Evolutionary conservation across 1,284 basidiomycete species (phyloP), one percentile per base, ranked within the genome.

Genomic region (Fomitopsis palustris): DNA sequence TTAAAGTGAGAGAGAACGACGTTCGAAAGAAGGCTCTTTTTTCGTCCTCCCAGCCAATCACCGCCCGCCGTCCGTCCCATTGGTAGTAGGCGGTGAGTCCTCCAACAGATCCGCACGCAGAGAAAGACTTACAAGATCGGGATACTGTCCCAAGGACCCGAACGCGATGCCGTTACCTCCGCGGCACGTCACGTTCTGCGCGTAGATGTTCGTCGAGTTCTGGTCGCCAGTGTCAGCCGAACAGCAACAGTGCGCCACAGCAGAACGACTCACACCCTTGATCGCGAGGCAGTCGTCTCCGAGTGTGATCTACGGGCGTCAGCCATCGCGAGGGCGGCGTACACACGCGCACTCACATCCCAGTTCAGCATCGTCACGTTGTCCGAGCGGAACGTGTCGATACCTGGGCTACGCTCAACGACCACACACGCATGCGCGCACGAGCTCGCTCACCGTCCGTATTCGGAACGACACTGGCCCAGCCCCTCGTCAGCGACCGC

Each of bases 261-360:
- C 17, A 51, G 14, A n/a, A 75, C 8, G 17, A 38, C 59, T 31
- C 65, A 84, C 82, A 4, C 83, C 83, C 72, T 87, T 87, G 71
- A 87, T 81, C 2, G 84, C 84, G 4, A 87, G 70, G 64, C 84
- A 87, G 66, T 88, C 86, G 64, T 87, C 87, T 16, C 86, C 84
- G 58, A 77, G 80, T 21, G 82, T 86, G 14, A 85, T 71, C 74
- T 75, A 10, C 19, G 35, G 45, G 3, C 49, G 19, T 52, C 17
- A 53, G 33, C 41, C 19, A n/a, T 19, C 5, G 21, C n/a, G 43
- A n/a, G 27, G 7, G 3, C 19, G 19, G 14, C 16, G 7, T 27
- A 21, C 14, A 16, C 29, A 12, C 27, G 14, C n/a, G 5, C 8
- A 29, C 63, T 17, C 37, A 77, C 76, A 68, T 84, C 82, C 78